Percentiles rank a stretch among this genome's conserved stretches.
phyloP scores from a whole-genome alignment of 2,329 filamentous ascomycete species.

The Hymenoscyphus occultus region DNA sequence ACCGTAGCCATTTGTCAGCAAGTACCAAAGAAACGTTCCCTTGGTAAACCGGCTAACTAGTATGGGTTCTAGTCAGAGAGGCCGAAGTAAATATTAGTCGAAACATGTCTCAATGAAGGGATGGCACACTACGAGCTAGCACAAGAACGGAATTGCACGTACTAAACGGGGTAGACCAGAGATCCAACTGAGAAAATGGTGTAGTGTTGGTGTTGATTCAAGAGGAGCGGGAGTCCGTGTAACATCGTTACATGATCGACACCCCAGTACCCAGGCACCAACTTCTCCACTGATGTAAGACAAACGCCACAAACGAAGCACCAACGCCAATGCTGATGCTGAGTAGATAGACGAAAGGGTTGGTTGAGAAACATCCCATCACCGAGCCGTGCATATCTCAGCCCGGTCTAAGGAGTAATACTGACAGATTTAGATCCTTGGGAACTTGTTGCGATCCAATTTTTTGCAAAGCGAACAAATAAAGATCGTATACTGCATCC shows the following conservation, averaged over 20 bases:
- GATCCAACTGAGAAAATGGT: not conserved
- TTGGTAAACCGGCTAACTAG: not conserved
- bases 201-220: slow-evolving; percentile 4
- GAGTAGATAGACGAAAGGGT: not conserved
- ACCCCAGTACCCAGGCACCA: not conserved
- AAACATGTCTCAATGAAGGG: not conserved
- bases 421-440: not conserved
- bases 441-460: not conserved
- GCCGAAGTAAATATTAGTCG: not conserved
- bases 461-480: not conserved
- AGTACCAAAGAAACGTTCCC: not conserved
- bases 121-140: not conserved
- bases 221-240: slow-evolving; percentile 10
- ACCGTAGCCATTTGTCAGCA: not conserved
- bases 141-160: not conserved
- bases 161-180: not conserved
- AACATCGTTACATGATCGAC: not conserved
- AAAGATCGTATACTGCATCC: not conserved
- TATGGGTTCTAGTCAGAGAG: not conserved
- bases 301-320: slow-evolving; percentile 1
- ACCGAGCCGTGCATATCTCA: slow-evolving; percentile 15
- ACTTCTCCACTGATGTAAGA: not conserved
- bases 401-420: slow-evolving; percentile 1
- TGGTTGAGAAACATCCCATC: slow-evolving; percentile 3
- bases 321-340: not conserved